Evolutionary conservation across 2,329 filamentous ascomycete genomes (phyloP), one percentile per base, ranked within the genome.

Genomic region (Rhytidhysteron rufulum): DNA sequence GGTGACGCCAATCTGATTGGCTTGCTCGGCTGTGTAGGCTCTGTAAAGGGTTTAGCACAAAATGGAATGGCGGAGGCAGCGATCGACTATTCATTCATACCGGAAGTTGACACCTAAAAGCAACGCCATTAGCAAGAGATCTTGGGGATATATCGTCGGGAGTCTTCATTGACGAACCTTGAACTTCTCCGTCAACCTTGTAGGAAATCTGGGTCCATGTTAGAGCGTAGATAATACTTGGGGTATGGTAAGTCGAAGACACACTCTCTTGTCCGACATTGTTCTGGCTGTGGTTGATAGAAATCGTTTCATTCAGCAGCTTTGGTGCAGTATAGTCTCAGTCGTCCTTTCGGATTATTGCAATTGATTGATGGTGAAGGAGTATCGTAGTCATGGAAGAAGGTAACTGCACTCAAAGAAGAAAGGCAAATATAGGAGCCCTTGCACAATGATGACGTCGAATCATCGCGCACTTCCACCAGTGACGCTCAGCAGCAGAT

Each of bases 81-180:
- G n/a, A n/a, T n/a, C n/a, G n/a, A n/a, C n/a, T n/a, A n/a, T n/a
- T n/a, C n/a, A n/a, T n/a, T n/a, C 19, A 37, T 58, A 71, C 66
- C 72, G 68, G 55, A 74, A 77, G 57, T 70, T 74, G 46, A 77
- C 73, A 27, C 72, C 61, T 67, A 25, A 6, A 24, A 22, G 24
- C 8, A 27, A 13, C 24, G n/a, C n/a, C n/a, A n/a, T n/a, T n/a
- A n/a, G n/a, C 21, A 19, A 7, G 21, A 17, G 10, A 33, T 17
- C 19, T 19, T 17, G 19, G 34, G n/a, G n/a, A n/a, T n/a, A n/a
- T n/a, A n/a, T n/a, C n/a, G n/a, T n/a, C n/a, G n/a, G n/a, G 24
- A 31, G 36, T 27, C 31, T 34, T 33, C 9, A 4, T 30, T 11
- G 31, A 48, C 52, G 41, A 38, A 58, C 60, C 72, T 57, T 75